Percentiles rank a stretch among this genome's conserved stretches.
These are phyloP conservation scores for Talaromyces sp. DNA, from an alignment of 2,329 filamentous ascomycete genomes.

Conservation along the genomic window DNA sequence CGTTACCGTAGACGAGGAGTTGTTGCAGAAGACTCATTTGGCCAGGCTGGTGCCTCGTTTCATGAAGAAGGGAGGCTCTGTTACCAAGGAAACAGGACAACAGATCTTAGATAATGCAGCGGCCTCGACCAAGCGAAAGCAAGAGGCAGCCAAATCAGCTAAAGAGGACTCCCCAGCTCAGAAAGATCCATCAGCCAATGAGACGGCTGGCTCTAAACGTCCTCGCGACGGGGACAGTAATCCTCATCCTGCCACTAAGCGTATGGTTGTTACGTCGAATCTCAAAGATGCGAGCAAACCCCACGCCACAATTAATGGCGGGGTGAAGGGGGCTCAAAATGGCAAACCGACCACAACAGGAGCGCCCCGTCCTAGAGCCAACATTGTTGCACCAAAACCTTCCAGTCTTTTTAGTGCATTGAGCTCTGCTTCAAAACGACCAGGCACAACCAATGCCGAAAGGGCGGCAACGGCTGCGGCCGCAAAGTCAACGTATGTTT, in stretches of 20 bases:
- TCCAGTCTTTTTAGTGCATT: slow-evolving; percentile 51
- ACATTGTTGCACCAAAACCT: slow-evolving; percentile 45
- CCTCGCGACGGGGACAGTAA: slow-evolving; percentile 42
- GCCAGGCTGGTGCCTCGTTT: slow-evolving; percentile 60
- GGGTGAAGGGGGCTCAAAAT: slow-evolving; percentile 33
- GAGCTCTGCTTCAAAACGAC: slow-evolving; percentile 53
- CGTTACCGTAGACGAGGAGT: slow-evolving; percentile 59
- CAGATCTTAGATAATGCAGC: slow-evolving; percentile 56
- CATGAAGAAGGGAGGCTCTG: slow-evolving; percentile 61
- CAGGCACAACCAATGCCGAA: slow-evolving; percentile 54
- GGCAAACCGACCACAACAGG: slow-evolving; percentile 34
- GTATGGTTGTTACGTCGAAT: slow-evolving; percentile 38
- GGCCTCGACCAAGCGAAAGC: slow-evolving; percentile 48
- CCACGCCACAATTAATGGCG: slow-evolving; percentile 22
- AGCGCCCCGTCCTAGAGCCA: slow-evolving; percentile 40
- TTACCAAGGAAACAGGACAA: slow-evolving; percentile 58
- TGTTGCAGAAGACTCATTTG: slow-evolving; percentile 62
- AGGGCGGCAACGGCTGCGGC: slow-evolving; percentile 45
- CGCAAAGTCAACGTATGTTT: slow-evolving; percentile 38
- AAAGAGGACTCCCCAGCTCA: slow-evolving; percentile 38
- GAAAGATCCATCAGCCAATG: slow-evolving; percentile 25
- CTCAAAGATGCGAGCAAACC: slow-evolving; percentile 34
- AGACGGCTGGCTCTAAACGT: slow-evolving; percentile 41
- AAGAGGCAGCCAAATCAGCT: slow-evolving; percentile 39
- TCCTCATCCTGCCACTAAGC: slow-evolving; percentile 41